A percentile compares a stretch with the other conserved stretches of the same genome.
Evolutionary conservation across 768 basidiomycete genomes (phyloP).

Genomic region (Cystobasidium tubakii): DNA sequence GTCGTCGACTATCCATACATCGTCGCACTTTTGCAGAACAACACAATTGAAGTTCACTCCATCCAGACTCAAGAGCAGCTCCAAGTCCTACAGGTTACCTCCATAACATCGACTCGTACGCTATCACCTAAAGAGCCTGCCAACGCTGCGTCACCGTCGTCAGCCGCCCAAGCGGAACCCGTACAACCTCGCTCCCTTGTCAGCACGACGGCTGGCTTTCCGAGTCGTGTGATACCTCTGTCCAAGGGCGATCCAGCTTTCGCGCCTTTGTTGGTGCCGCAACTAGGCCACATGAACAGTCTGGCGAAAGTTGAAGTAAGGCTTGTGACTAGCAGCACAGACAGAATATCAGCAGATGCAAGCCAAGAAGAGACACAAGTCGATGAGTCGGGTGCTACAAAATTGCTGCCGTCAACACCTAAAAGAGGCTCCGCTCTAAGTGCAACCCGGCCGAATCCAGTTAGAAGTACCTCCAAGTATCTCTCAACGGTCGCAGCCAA

Average conservation of each 20-base stretch:
- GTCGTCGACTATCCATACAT: constrained; percentile 77
- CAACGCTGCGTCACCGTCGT: constrained; percentile 1
- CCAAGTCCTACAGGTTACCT: constrained; percentile 57
- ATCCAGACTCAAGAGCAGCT: constrained; percentile 66
- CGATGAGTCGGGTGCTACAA: too few species aligned
- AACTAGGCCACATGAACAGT: background rate
- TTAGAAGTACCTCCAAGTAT: constrained; percentile 1
- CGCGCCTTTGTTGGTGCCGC: constrained; percentile 21
- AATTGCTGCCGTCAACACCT: constrained; percentile 17
- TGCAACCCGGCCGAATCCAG: background rate
- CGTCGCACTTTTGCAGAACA: constrained; percentile 69
- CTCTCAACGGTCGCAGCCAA: constrained; percentile 6
- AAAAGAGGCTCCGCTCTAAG: background rate
- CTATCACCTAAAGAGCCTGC: background rate
- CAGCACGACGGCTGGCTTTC: constrained; percentile 18
- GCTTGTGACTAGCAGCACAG: background rate
- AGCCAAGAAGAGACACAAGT: too few species aligned
- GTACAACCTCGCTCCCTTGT: constrained; percentile 15
- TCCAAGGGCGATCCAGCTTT: background rate
- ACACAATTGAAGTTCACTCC: constrained; percentile 73
- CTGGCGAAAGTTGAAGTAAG: constrained; percentile 18
- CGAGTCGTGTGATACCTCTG: background rate
- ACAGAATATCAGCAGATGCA: too few species aligned
- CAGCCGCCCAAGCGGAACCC: background rate
- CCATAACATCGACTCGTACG: background rate